Percentiles rank a stretch among this genome's conserved stretches.
These are phyloP conservation scores for Trichoderma orchidacearum DNA, from an alignment of 495 filamentous ascomycete species.

Conservation along the genomic window DNA sequence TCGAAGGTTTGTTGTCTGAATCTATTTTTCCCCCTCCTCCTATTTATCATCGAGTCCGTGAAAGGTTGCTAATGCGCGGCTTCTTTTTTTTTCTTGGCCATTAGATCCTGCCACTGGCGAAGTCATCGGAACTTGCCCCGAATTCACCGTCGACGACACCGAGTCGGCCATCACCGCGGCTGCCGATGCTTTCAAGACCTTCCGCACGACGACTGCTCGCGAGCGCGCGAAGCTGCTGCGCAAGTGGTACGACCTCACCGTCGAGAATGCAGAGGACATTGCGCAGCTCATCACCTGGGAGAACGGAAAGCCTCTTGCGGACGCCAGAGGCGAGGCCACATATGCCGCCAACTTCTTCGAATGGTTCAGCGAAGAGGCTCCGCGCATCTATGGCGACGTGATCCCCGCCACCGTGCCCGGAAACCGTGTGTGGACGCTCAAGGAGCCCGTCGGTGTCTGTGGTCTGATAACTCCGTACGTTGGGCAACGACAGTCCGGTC, in stretches of 20 bases:
- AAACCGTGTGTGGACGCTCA: slow-evolving; percentile 66
- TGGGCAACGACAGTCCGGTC: neutral
- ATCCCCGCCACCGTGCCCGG: slow-evolving; percentile 56
- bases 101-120: slow-evolving; percentile 69
- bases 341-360: slow-evolving; percentile 72
- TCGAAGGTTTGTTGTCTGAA: slow-evolving; percentile 38
- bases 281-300: slow-evolving; percentile 81
- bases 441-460: slow-evolving; percentile 86
- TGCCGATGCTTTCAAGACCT: slow-evolving; percentile 58
- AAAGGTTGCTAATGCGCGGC: neutral
- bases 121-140: slow-evolving; percentile 69
- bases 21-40: neutral
- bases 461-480: slow-evolving; percentile 72
- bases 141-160: slow-evolving; percentile 63
- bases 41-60: neutral
- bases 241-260: slow-evolving; percentile 82
- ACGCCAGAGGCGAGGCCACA: slow-evolving; percentile 58
- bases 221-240: slow-evolving; percentile 72
- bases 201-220: slow-evolving; percentile 61
- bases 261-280: slow-evolving; percentile 78
- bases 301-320: slow-evolving; percentile 62
- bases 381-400: slow-evolving; percentile 58
- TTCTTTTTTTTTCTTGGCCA: neutral
- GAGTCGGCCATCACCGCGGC: slow-evolving; percentile 68
- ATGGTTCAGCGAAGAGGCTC: slow-evolving; percentile 71